Evolutionary conservation across 176 grass and related monocot species (phyloP).

Genomic region (Dactylis glomerata): DNA sequence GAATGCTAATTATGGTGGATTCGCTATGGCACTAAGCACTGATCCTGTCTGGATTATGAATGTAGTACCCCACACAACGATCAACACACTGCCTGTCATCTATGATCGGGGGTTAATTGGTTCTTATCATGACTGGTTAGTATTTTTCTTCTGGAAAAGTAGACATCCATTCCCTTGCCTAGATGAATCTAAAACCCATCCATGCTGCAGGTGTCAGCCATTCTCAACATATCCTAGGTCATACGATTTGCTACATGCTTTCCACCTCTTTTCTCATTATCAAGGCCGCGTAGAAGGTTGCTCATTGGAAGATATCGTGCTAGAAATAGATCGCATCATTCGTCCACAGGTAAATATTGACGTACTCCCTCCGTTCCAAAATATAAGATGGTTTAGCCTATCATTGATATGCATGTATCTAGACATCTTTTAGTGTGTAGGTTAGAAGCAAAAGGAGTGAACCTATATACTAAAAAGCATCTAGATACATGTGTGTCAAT

Average conservation of each 20-base stretch:
- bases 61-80: constrained; percentile 70
- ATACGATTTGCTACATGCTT: constrained; percentile 89
- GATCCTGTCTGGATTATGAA: constrained; percentile 92
- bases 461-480: too few relatives aligned
- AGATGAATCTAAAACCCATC: constrained; percentile 15
- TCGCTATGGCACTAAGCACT: constrained; percentile 68
- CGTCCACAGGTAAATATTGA: constrained; percentile 60
- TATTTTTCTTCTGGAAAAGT: constrained; percentile 26
- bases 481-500: too few relatives aligned
- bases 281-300: constrained; percentile 54
- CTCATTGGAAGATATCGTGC: constrained; percentile 83
- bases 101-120: constrained; percentile 86
- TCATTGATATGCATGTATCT: too few relatives aligned
- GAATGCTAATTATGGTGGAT: constrained; percentile 93
- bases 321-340: constrained; percentile 90
- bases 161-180: background rate
- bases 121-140: constrained; percentile 93
- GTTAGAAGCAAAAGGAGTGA: too few relatives aligned
- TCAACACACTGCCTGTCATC: constrained; percentile 65
- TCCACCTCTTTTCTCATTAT: constrained; percentile 80
- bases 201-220: constrained; percentile 77
- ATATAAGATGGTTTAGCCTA: too few relatives aligned
- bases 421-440: too few relatives aligned
- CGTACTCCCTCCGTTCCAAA: too few relatives aligned
- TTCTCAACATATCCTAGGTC: constrained; percentile 97